Base-by-base conservation (phyloP, 495 filamentous ascomycete genomes). In the Penicillium taxi region DNA sequence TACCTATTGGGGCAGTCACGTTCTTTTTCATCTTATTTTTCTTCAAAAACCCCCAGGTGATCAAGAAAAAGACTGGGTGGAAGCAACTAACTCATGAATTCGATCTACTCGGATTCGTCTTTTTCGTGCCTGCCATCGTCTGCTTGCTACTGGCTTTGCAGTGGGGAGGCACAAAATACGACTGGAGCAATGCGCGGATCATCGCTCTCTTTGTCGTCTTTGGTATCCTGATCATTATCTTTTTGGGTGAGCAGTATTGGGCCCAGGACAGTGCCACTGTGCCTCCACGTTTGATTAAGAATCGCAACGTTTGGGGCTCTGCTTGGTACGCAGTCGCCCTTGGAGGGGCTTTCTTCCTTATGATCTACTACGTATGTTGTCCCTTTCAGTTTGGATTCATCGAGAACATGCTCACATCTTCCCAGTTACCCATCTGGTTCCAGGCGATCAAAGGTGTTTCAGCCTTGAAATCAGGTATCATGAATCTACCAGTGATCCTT, bases 361-460 rank as follows among this genome's bases (percentile, higher is more conserved):
- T 77, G 2, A 57, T 79, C 13, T 86, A 79, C 55, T 66, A 64
- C 39, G 64, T 66, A 32, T 41, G 53, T 51, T 6, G 0, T 21
- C 22, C 26, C 15, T 5, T 32, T 32, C 6, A 14, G 2, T 20
- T 13, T 37, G 17, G 3, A 2, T 6, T 19, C 36, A 37, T 29
- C 32, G 14, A n/a, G 6, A 24, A 6, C 13, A 0, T 14, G 4
- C 50, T 54, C 40, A 54, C 27, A 9, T n/a, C 12, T 8, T 37
- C 36, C 3, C 81, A 82, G 66, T 59, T 94, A 13, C 86, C 88
- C 0, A 81, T 90, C 46, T 95, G 82, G 81, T 93, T 95, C 69
- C 88, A 95, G 50, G 76, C 84, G 5, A 78, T 94, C 55, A 81
- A 88, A 53, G 74, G 70, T 32, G 75, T 73, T 1, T 65, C 66